Conservation (phyloP, 345 rosid species). For the Murraya koenigii region DNA sequence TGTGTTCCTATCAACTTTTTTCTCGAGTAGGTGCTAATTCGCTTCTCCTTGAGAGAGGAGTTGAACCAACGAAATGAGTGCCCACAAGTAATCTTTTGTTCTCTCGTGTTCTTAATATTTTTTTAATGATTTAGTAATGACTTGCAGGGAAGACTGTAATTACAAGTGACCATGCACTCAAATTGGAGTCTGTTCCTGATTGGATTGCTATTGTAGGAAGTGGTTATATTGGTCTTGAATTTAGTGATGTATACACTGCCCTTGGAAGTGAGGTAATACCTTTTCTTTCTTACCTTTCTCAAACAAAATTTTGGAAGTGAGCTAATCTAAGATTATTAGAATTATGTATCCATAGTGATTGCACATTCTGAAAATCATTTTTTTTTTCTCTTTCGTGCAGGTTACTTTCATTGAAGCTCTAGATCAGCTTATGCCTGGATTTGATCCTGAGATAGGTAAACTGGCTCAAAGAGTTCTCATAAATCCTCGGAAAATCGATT, state of each 20-base stretch:
- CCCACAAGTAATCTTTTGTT: conserved; percentile 6
- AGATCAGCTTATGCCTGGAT: conserved; percentile 99
- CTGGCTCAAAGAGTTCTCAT: conserved; percentile 93
- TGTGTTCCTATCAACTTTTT: background rate
- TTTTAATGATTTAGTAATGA: conserved; percentile 15
- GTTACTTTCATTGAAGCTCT: conserved; percentile 95
- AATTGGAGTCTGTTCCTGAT: conserved; percentile 90
- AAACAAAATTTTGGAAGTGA: background rate
- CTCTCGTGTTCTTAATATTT: conserved; percentile 8
- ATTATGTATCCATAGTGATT: background rate
- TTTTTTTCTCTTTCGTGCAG: conserved; percentile 33
- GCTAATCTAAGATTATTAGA: background rate
- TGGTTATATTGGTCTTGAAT: conserved; percentile 99
- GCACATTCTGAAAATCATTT: background rate
- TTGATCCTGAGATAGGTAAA: conserved; percentile 98
- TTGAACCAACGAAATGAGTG: too few species aligned
- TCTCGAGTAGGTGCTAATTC: too few species aligned
- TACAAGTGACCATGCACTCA: conserved; percentile 98
- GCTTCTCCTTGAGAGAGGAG: too few species aligned
- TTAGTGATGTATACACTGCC: conserved; percentile 99
- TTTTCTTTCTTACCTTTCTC: background rate
- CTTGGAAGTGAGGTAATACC: conserved; percentile 93
- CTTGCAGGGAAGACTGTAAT: conserved; percentile 95
- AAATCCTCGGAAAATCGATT: conserved; percentile 93
- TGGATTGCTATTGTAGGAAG: conserved; percentile 99